Evolutionary conservation across 2,329 filamentous ascomycete species (phyloP).

Genomic region (Aspergillus sp.): DNA sequence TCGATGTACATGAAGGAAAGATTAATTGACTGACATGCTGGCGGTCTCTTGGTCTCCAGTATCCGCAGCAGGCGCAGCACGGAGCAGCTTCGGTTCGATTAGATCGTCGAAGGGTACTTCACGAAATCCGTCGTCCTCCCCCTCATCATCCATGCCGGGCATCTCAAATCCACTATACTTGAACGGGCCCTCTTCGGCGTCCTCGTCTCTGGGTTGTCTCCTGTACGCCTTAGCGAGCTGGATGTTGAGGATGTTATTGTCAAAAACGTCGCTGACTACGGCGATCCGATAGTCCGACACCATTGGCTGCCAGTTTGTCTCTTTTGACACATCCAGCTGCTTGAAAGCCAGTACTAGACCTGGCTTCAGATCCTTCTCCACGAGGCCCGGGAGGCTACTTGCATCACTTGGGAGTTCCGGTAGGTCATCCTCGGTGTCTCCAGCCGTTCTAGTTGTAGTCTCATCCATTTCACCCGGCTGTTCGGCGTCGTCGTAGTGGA

Average conservation of each 20-base stretch:
- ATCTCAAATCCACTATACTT: constrained; percentile 78
- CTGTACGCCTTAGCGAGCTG: constrained; percentile 70
- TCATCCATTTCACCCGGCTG: constrained; percentile 26
- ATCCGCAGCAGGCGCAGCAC: constrained; percentile 36
- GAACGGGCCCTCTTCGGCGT: constrained; percentile 59
- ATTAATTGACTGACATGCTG: constrained; percentile 42
- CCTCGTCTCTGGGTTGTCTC: constrained; percentile 50
- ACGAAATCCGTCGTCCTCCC: constrained; percentile 61
- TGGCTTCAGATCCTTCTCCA: constrained; percentile 31
- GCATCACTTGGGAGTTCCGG: constrained; percentile 59
- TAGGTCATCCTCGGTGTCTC: constrained; percentile 49
- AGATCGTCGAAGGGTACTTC: constrained; percentile 62
- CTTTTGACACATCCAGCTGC: constrained; percentile 48
- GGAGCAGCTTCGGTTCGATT: constrained; percentile 66
- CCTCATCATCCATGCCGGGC: constrained; percentile 60
- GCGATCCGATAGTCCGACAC: constrained; percentile 63
- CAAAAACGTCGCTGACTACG: constrained; percentile 57
- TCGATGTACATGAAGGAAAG: constrained; percentile 22
- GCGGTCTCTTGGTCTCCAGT: constrained; percentile 29
- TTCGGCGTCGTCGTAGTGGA: constrained; percentile 47
- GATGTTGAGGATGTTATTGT: constrained; percentile 58
- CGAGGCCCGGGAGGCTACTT: constrained; percentile 55
- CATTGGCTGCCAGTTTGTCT: constrained; percentile 48
- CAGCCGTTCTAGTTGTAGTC: constrained; percentile 22
- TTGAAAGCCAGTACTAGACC: constrained; percentile 49